Evolutionary conservation across 2,329 filamentous ascomycete species (phyloP).

Genomic region (Aspergillus bombycis): DNA sequence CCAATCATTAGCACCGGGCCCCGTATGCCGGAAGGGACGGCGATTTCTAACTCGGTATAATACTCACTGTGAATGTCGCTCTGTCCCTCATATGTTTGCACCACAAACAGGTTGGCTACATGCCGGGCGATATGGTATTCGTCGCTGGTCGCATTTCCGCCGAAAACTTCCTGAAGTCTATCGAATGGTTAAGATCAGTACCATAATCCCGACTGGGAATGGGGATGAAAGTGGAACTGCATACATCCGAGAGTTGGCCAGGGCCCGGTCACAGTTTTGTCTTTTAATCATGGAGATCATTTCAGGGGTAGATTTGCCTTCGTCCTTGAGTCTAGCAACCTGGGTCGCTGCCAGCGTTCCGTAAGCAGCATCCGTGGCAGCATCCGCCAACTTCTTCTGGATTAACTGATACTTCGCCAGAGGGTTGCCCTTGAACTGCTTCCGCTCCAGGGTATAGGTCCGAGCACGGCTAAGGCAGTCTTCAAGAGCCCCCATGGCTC

Average conservation of each 20-base stretch:
- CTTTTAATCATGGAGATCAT: slow-evolving; percentile 98
- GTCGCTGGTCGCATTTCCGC: slow-evolving; percentile 96
- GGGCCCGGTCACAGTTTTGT: slow-evolving; percentile 91
- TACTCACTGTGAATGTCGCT: slow-evolving; percentile 93
- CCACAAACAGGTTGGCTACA: slow-evolving; percentile 94
- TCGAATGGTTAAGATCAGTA: neutral
- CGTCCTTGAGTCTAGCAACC: slow-evolving; percentile 89
- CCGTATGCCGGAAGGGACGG: neutral
- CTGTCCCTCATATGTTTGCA: slow-evolving; percentile 97
- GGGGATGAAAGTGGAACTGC: slow-evolving; percentile 30
- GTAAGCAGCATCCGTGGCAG: slow-evolving; percentile 85
- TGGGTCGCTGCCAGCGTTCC: slow-evolving; percentile 89
- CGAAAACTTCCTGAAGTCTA: slow-evolving; percentile 90
- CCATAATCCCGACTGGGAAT: neutral
- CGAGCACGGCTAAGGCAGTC: slow-evolving; percentile 82
- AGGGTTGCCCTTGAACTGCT: slow-evolving; percentile 95
- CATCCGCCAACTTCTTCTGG: slow-evolving; percentile 97
- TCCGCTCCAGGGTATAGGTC: slow-evolving; percentile 86
- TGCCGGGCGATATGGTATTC: slow-evolving; percentile 95
- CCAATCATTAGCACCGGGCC: slow-evolving; percentile 1
- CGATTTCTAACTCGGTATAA: slow-evolving; percentile 2
- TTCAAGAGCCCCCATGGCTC: slow-evolving; percentile 90
- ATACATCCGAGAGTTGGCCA: slow-evolving; percentile 72
- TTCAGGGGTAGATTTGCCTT: slow-evolving; percentile 83
- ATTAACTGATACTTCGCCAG: slow-evolving; percentile 95